Conservation (phyloP, 305 asterid species). For the Solanum hybrid region DNA sequence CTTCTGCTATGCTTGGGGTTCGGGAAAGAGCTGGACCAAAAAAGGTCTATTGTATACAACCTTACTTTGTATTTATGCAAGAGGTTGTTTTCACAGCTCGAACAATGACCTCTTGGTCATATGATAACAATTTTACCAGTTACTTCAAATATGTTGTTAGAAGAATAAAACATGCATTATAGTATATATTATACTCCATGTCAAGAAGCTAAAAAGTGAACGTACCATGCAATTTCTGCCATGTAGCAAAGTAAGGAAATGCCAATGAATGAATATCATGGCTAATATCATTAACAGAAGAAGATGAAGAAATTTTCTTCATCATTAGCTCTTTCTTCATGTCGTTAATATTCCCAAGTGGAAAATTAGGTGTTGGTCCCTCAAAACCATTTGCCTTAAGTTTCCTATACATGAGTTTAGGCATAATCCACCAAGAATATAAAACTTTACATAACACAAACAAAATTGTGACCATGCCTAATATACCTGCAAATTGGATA, state of each 20-base stretch:
- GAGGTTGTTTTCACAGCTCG: too few relatives aligned
- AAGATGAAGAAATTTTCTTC: background rate
- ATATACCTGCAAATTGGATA: slow-evolving; percentile 7
- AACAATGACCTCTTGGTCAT: too few relatives aligned
- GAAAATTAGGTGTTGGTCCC: slow-evolving; percentile 75
- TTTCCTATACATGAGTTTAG: slow-evolving; percentile 28
- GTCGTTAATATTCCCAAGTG: slow-evolving; percentile 59
- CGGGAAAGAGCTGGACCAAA: background rate
- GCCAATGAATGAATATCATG: slow-evolving; percentile 59
- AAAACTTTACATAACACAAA: slow-evolving; percentile 21
- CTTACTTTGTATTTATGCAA: background rate
- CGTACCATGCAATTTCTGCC: slow-evolving; percentile 60
- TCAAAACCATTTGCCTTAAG: slow-evolving; percentile 54
- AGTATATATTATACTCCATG: too few relatives aligned
- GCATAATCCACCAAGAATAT: slow-evolving; percentile 48
- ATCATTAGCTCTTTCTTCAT: slow-evolving; percentile 27
- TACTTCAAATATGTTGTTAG: background rate
- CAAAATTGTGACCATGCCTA: slow-evolving; percentile 14
- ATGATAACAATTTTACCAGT: too few relatives aligned
- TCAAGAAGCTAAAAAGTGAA: too few relatives aligned
- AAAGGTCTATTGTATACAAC: background rate
- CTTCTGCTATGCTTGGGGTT: background rate
- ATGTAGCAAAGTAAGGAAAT: slow-evolving; percentile 57
- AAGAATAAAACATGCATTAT: too few relatives aligned
- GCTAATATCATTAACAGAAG: slow-evolving; percentile 6